Conservation (phyloP, 2,329 filamentous ascomycete genomes). For the Chrysoporthe austroafricana region DNA sequence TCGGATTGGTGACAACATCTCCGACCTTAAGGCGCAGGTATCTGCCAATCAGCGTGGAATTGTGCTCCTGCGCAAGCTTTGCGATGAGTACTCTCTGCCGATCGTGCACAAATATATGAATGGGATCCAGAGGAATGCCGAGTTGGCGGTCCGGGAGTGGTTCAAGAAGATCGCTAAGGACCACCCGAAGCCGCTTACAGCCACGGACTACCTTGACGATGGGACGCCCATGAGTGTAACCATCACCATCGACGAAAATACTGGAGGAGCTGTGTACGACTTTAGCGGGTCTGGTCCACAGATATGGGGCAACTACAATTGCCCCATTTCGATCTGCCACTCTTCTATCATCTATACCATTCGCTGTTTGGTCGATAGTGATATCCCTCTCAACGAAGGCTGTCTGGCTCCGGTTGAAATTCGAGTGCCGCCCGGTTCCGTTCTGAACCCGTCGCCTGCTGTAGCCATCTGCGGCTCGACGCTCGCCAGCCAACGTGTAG, state of each 20-base stretch:
- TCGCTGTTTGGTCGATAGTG: slow-evolving; percentile 38
- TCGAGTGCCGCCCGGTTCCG: slow-evolving; percentile 36
- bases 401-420: slow-evolving; percentile 40
- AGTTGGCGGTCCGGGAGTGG: slow-evolving; percentile 40
- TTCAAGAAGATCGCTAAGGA: slow-evolving; percentile 50
- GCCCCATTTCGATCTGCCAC: slow-evolving; percentile 42
- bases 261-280: slow-evolving; percentile 40
- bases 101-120: slow-evolving; percentile 45
- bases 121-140: slow-evolving; percentile 47
- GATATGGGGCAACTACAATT: slow-evolving; percentile 42
- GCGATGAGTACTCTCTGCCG: slow-evolving; percentile 39
- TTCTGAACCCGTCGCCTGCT: slow-evolving; percentile 39
- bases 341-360: slow-evolving; percentile 44
- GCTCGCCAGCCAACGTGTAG: slow-evolving; percentile 27
- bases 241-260: slow-evolving; percentile 36
- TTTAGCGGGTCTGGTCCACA: slow-evolving; percentile 41
- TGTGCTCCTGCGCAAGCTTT: slow-evolving; percentile 39
- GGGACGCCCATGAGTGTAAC: slow-evolving; percentile 40
- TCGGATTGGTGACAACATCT: slow-evolving; percentile 46
- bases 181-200: slow-evolving; percentile 32
- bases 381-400: slow-evolving; percentile 44
- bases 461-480: slow-evolving; percentile 33
- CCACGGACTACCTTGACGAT: slow-evolving; percentile 42
- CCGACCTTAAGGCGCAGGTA: slow-evolving; percentile 49
- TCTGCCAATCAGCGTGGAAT: slow-evolving; percentile 48